Evolutionary conservation across 163 green algal genomes (phyloP), one percentile per base, ranked within the genome.

Genomic region (Volvox carteri): DNA sequence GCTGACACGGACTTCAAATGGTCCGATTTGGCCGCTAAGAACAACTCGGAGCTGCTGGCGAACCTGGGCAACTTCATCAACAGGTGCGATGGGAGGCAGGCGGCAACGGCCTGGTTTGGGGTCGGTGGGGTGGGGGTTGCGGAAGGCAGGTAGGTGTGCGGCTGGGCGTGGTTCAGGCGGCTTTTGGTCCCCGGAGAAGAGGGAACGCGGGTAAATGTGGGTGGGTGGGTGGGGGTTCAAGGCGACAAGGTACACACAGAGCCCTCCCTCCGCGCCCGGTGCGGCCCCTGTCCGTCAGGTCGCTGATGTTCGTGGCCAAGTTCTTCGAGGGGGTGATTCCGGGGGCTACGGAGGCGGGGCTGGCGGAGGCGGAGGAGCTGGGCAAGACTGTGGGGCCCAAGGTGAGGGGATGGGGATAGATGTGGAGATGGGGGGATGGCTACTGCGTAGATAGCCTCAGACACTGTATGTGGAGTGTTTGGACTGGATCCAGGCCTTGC

Each of bases 51-150:
- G 93, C 95, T 99, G 90, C 94, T 99, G 68, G 96, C 96, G 48
- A 99, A 99, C 93, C 91, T 99, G 28, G 98, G 97, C 91, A 99
- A 99, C 92, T 99, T 99, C 65, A 90, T 98, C 92, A 99, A 99
- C 92, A 90, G 92, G 90, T 93, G 87, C 0, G 84, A 1, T 14
- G 48, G 14, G 18, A 41, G 39, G 8, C 41, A 35, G 67, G 67
- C 12, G 28, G 3, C n/a, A n/a, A n/a, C n/a, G n/a, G n/a, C n/a
- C n/a, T n/a, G n/a, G 28, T 76, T 72, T 39, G 23, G 86, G 52
- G 60, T 58, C 90, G 39, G 78, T 72, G 39, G 18, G 14, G 39
- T 28, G 70, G 70, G 41, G 37, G 81, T 75, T 37, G 42, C 4
- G 70, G 23, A 33, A 62, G 8, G n/a, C n/a, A n/a, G n/a, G n/a